Conservation (phyloP, 345 rosid species). For the Camelina hispida region DNA sequence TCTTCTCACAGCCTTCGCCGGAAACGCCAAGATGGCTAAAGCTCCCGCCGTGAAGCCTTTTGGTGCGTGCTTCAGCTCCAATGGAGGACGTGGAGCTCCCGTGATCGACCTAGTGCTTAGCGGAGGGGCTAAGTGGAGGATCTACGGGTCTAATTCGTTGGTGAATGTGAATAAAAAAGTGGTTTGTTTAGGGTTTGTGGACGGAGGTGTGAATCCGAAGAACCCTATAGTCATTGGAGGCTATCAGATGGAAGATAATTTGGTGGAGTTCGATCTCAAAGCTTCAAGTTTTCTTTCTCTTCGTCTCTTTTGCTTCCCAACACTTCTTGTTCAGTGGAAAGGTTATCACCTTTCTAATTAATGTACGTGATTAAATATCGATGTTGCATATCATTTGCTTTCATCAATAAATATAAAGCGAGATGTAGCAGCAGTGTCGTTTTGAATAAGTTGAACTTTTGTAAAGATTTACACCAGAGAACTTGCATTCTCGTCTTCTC, state of each 20-base stretch:
- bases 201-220: slow-evolving; percentile 43
- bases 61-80: slow-evolving; percentile 39
- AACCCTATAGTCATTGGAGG: slow-evolving; percentile 33
- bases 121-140: slow-evolving; percentile 46
- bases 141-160: slow-evolving; percentile 46
- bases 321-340: slow-evolving; percentile 24
- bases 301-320: slow-evolving; percentile 34
- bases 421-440: not conserved
- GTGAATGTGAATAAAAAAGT: slow-evolving; percentile 37
- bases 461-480: no score
- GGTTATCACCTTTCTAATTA: slow-evolving; percentile 8
- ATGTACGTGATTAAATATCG: not conserved
- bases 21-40: slow-evolving; percentile 10
- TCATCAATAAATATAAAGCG: not conserved
- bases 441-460: not conserved
- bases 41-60: slow-evolving; percentile 39
- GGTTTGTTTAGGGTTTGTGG: slow-evolving; percentile 51
- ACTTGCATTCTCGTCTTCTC: not conserved
- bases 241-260: slow-evolving; percentile 39
- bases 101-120: slow-evolving; percentile 37
- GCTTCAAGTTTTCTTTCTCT: slow-evolving; percentile 30
- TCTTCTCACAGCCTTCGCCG: slow-evolving; percentile 10
- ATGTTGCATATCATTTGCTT: not conserved
- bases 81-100: slow-evolving; percentile 32
- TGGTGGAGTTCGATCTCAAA: slow-evolving; percentile 41